Evolutionary conservation across 257 asterid species (phyloP), one percentile per base, ranked within the genome.

Genomic region (Fraxinus anomala): DNA sequence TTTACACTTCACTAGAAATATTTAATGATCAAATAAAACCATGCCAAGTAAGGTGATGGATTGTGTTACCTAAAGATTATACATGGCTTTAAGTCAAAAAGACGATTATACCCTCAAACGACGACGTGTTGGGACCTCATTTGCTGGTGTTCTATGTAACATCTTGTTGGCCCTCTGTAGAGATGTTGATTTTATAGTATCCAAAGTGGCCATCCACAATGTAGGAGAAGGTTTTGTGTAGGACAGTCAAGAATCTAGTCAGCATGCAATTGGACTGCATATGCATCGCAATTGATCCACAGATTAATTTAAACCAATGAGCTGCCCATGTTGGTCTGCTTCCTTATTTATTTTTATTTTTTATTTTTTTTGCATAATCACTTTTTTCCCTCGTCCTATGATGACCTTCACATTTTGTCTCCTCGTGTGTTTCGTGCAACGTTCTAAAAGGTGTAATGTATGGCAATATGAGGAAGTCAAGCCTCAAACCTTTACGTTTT

Each of bases 291-390:
- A 21, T 21, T 61, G 16, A 23, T 9, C 7, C 3, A 10, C 10
- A 21, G 16, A 86, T 88, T 91, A 78, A 26, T 40, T 81, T 39
- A 92, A 87, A 85, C 85, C 88, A 81, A 80, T 85, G 77, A 83
- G 74, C 70, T 81, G 82, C 86, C 83, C 82, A 76, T 75, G 83
- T 70, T 44, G 31, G 77, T 10, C 49, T 71, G 73, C 83, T 76
- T 39, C 11, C 11, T 80, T 86, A 0, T 40, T 8, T 1, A 1
- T 10, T 4, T 1, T 33, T 33, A 0, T 39, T 39, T 37, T 82
- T 86, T 56, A 0, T 40, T 9, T 2, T 12, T 2, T 4, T 4
- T 17, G 4, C 7, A 16, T 49, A 21, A 71, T 30, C 49, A 5
- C 28, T 39, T 30, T 0, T 16, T 7, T 21, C 63, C 56, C 39